phyloP scores from a whole-genome alignment of 177 flowering plant genomes.

The Vitis hybrid region DNA sequence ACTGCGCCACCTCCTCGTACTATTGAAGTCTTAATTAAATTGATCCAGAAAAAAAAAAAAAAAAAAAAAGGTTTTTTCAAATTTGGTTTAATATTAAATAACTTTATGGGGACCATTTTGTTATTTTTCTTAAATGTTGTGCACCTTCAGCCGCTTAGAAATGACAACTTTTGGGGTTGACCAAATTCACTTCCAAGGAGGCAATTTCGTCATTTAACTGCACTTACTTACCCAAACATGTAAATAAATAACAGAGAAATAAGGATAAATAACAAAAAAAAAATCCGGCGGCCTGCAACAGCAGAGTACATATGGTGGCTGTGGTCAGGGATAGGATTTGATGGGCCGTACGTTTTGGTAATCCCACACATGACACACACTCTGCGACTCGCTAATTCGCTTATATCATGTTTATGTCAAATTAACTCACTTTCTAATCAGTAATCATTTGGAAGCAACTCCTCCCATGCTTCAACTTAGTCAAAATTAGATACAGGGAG shows the following conservation, averaged over 20 bases:
- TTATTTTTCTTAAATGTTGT: constrained; percentile 12
- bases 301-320: too few relatives aligned
- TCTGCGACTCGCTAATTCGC: too few relatives aligned
- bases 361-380: too few relatives aligned
- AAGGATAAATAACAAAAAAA: background rate
- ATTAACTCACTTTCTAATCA: too few relatives aligned
- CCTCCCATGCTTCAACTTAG: too few relatives aligned
- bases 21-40: constrained; percentile 1
- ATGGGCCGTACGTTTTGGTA: too few relatives aligned
- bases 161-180: constrained; percentile 4
- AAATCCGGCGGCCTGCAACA: too few relatives aligned
- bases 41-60: too few relatives aligned
- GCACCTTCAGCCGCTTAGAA: background rate
- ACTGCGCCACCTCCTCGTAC: constrained; percentile 26
- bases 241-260: background rate
- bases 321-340: too few relatives aligned
- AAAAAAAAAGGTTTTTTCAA: background rate
- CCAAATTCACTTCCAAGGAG: background rate
- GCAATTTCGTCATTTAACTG: constrained; percentile 1
- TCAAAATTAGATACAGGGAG: too few relatives aligned
- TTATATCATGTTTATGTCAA: too few relatives aligned
- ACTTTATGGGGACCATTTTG: constrained; percentile 10
- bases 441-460: too few relatives aligned
- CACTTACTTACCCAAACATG: background rate
- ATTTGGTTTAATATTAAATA: background rate